These are phyloP conservation scores for Cyclotella kingstonii DNA, from an alignment of 108 stramenopile genomes.

Conservation along the genomic window DNA sequence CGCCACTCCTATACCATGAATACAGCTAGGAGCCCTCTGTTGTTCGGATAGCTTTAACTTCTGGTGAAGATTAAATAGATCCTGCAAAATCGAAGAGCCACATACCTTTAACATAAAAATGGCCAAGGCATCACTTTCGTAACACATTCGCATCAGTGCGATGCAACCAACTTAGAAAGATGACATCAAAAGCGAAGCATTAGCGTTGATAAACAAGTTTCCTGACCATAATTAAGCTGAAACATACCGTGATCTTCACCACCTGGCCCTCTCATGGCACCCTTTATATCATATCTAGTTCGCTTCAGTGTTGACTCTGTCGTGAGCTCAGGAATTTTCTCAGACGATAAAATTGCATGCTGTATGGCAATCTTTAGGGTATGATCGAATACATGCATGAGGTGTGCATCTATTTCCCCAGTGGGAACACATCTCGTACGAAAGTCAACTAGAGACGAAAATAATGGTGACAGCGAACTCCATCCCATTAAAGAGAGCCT, in stretches of 20 bases:
- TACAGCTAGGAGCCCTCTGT: slow-evolving; percentile 50
- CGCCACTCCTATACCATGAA: slow-evolving; percentile 38
- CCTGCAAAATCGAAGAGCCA: slow-evolving; percentile 34
- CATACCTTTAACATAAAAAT: slow-evolving; percentile 27
- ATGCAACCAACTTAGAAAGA: slow-evolving; percentile 57
- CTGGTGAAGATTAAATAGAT: slow-evolving; percentile 52
- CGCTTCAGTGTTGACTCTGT: slow-evolving; percentile 59
- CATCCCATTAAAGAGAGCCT: slow-evolving; percentile 60
- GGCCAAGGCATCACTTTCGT: slow-evolving; percentile 54
- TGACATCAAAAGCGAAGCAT: background rate
- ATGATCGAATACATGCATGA: slow-evolving; percentile 17
- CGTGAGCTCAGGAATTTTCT: slow-evolving; percentile 65
- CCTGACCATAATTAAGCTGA: background rate
- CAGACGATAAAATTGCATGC: slow-evolving; percentile 47
- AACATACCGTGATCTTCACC: slow-evolving; percentile 62
- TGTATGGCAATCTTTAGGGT: slow-evolving; percentile 26
- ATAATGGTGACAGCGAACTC: slow-evolving; percentile 65
- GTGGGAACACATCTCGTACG: background rate
- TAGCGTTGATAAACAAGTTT: background rate
- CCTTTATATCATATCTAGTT: slow-evolving; percentile 75
- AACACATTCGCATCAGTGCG: slow-evolving; percentile 60
- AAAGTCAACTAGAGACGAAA: slow-evolving; percentile 24
- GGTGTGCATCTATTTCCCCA: slow-evolving; percentile 19
- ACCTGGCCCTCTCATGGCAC: slow-evolving; percentile 81
- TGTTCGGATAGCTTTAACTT: slow-evolving; percentile 58